These are phyloP conservation scores for Craspedostauros australis DNA, from an alignment of 108 stramenopile genomes.

Conservation along the genomic window DNA sequence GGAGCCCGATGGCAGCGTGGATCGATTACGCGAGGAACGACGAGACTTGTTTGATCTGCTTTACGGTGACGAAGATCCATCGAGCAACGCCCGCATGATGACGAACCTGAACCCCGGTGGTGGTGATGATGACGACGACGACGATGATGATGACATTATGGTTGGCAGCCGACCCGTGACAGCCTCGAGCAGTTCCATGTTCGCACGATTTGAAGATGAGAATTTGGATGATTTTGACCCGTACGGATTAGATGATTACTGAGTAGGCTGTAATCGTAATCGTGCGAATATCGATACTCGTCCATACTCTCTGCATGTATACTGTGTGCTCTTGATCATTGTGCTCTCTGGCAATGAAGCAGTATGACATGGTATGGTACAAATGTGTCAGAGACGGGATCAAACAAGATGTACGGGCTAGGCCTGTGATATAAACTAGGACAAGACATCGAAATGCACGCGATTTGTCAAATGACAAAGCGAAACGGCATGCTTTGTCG, in stretches of 20 bases:
- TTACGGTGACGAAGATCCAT: slow-evolving; percentile 61
- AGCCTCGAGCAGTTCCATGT: background rate
- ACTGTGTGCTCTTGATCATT: too few species aligned
- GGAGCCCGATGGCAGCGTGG: slow-evolving; percentile 55
- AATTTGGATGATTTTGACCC: slow-evolving; percentile 75
- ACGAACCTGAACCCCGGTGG: background rate
- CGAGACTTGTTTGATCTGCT: slow-evolving; percentile 77
- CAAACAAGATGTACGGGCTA: too few species aligned
- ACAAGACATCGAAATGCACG: too few species aligned
- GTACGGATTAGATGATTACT: slow-evolving; percentile 61
- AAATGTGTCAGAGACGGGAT: too few species aligned
- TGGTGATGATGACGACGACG: slow-evolving; percentile 8
- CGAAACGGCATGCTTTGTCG: too few species aligned
- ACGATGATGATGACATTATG: slow-evolving; percentile 12
- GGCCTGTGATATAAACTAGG: too few species aligned
- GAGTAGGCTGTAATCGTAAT: too few species aligned
- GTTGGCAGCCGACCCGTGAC: background rate
- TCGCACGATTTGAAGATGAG: slow-evolving; percentile 50
- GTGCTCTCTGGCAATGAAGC: too few species aligned
- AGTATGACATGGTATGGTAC: too few species aligned
- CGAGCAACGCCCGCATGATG: background rate
- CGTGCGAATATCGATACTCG: too few species aligned
- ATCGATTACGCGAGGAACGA: slow-evolving; percentile 63
- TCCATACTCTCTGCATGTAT: too few species aligned
- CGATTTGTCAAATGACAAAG: too few species aligned